Percentiles rank a stretch among this genome's conserved stretches.
Conservation (phyloP, 352 stramenopile species). For the Pythium biforme region DNA sequence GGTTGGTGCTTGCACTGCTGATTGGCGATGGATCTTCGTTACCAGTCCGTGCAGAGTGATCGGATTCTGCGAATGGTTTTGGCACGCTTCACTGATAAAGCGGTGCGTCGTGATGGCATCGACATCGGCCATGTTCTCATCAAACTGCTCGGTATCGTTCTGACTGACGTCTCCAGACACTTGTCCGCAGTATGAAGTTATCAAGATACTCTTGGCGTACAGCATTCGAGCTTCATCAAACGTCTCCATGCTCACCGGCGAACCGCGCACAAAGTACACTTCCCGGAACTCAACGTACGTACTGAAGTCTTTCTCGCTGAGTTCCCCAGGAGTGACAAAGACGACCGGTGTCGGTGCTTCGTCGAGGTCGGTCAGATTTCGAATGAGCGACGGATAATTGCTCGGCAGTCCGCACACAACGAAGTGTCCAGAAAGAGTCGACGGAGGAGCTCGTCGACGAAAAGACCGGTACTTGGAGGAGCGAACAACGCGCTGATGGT, state of each 20-base stretch:
- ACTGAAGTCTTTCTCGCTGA: conserved; percentile 51
- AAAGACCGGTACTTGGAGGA: conserved; percentile 43
- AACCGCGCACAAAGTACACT: conserved; percentile 70
- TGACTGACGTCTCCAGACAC: conserved; percentile 24
- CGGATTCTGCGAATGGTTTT: conserved; percentile 34
- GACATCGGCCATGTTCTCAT: conserved; percentile 77
- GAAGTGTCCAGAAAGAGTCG: conserved; percentile 44
- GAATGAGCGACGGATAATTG: conserved; percentile 54
- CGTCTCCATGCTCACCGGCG: conserved; percentile 55
- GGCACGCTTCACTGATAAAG: conserved; percentile 71
- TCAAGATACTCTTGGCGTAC: conserved; percentile 62
- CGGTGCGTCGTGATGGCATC: conserved; percentile 76
- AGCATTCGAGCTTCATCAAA: conserved; percentile 60
- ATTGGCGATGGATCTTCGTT: conserved; percentile 5
- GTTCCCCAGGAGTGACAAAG: conserved; percentile 51
- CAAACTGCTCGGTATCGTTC: conserved; percentile 35
- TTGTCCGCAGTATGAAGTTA: conserved; percentile 60
- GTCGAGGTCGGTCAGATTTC: conserved; percentile 47
- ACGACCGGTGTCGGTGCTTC: conserved; percentile 40
- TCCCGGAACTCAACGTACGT: conserved; percentile 44
- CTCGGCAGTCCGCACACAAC: conserved; percentile 68
- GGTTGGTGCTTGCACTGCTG: conserved; percentile 1
- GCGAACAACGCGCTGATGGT: conserved; percentile 20
- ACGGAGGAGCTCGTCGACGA: conserved; percentile 28
- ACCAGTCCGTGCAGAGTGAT: neutral